phyloP scores from a whole-genome alignment of 192 early-diverging fungal genomes.

The Chytriomyces sp. region DNA sequence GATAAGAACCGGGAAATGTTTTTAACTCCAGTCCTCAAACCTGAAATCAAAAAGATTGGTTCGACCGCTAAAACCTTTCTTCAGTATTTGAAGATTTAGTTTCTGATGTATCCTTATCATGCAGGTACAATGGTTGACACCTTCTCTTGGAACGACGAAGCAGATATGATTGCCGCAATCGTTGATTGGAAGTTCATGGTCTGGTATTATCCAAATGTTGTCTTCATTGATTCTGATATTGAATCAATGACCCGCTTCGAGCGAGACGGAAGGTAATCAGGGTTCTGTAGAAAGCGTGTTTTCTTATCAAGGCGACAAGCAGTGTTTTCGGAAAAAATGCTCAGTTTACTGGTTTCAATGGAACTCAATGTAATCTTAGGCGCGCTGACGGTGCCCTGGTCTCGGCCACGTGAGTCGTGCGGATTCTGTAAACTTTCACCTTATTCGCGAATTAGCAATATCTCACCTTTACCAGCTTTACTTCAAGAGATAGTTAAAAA shows the following conservation, averaged over 20 bases:
- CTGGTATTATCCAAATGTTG: slow-evolving; percentile 64
- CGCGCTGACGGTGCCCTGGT: slow-evolving; percentile 56
- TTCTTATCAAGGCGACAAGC: neutral
- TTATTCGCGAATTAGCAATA: slow-evolving; percentile 37
- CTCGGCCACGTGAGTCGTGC: slow-evolving; percentile 37
- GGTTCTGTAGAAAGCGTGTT: neutral
- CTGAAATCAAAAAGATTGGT: slow-evolving; percentile 55
- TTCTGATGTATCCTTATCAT: neutral
- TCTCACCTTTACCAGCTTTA: slow-evolving; percentile 54
- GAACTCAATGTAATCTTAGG: slow-evolving; percentile 57
- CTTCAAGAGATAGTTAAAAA: slow-evolving; percentile 57
- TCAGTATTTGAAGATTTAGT: neutral
- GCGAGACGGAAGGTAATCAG: slow-evolving; percentile 49
- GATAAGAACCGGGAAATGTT: slow-evolving; percentile 65
- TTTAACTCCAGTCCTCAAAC: slow-evolving; percentile 44
- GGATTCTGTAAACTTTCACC: neutral
- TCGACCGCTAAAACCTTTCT: neutral
- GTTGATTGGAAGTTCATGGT: slow-evolving; percentile 59
- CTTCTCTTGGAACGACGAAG: slow-evolving; percentile 59
- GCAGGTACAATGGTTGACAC: slow-evolving; percentile 61
- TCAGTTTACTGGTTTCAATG: slow-evolving; percentile 50
- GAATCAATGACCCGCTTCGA: slow-evolving; percentile 51
- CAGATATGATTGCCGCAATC: slow-evolving; percentile 50
- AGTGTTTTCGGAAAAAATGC: slow-evolving; percentile 58
- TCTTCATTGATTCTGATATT: slow-evolving; percentile 66